Conservation (phyloP, 2,329 filamentous ascomycete genomes). For the Diaporthe sp. region DNA sequence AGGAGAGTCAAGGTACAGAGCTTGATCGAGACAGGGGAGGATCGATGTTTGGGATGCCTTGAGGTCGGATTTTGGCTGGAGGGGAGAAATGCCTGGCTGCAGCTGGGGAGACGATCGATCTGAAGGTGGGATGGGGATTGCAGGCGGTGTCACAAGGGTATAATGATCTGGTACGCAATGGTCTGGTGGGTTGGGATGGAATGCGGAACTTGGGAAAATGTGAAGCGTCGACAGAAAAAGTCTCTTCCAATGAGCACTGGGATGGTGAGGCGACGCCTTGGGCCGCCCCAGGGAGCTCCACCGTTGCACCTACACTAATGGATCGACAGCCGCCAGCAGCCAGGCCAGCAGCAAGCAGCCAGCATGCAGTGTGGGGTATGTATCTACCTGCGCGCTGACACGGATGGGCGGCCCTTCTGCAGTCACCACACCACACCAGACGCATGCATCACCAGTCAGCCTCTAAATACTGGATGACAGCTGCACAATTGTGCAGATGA, state of each 20-base stretch:
- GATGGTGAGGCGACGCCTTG: constrained; percentile 16
- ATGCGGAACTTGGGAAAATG: constrained; percentile 24
- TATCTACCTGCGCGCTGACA: not conserved
- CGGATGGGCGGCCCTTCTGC: not conserved
- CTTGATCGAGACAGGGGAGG: constrained; percentile 2
- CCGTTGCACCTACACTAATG: constrained; percentile 8
- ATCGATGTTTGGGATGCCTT: constrained; percentile 4
- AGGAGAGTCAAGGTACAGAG: constrained; percentile 22
- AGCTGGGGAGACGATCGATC: constrained; percentile 11
- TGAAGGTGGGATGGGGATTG: constrained; percentile 20
- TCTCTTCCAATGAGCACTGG: constrained; percentile 29
- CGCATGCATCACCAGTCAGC: not conserved
- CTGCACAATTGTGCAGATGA: not conserved
- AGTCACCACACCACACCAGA: not conserved
- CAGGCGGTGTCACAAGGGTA: constrained; percentile 15
- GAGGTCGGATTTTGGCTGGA: not conserved
- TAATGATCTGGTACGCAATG: constrained; percentile 3
- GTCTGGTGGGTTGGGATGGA: constrained; percentile 25
- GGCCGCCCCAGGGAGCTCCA: constrained; percentile 19
- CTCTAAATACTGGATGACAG: not conserved
- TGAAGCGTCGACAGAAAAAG: constrained; percentile 31
- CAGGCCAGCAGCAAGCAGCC: not conserved
- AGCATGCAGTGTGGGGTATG: constrained; percentile 15
- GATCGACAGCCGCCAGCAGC: constrained; percentile 21
- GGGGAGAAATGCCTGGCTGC: not conserved